A percentile compares a stretch with the other conserved stretches of the same genome.
Conservation (phyloP, 768 basidiomycete genomes). For the Termitomyces sp. region DNA sequence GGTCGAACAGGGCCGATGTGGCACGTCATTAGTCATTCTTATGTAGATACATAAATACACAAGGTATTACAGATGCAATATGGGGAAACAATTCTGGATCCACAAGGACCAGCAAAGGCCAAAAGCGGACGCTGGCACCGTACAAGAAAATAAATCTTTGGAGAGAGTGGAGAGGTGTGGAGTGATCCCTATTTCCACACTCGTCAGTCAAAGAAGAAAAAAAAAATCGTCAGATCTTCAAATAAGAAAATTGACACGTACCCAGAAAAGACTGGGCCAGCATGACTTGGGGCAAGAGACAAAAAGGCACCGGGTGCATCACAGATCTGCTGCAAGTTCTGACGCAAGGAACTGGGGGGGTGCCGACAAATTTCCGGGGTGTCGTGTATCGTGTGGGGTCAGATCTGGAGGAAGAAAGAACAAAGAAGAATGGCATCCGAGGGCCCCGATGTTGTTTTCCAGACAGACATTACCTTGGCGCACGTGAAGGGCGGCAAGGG, state of each 20-base stretch:
- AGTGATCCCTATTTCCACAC: not conserved
- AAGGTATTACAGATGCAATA: no score
- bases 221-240: not conserved
- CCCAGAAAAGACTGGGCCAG: not conserved
- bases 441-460: no score
- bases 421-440: no score
- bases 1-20: not conserved
- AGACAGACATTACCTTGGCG: not conserved
- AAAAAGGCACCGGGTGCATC: not conserved
- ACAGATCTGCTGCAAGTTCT: constrained; percentile 2
- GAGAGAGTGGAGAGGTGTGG: not conserved
- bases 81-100: not conserved
- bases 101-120: not conserved
- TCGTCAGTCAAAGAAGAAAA: not conserved
- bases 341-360: constrained; percentile 2
- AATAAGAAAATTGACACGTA: not conserved
- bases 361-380: constrained; percentile 13
- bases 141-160: constrained; percentile 1
- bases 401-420: not conserved
- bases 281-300: not conserved
- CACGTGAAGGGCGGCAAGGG: not conserved
- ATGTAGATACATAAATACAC: no score
- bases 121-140: constrained; percentile 1
- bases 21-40: no score
- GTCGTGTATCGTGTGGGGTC: not conserved